phyloP scores from a whole-genome alignment of 2,329 filamentous ascomycete species.

The Stagonosporopsis chrysanthemi region DNA sequence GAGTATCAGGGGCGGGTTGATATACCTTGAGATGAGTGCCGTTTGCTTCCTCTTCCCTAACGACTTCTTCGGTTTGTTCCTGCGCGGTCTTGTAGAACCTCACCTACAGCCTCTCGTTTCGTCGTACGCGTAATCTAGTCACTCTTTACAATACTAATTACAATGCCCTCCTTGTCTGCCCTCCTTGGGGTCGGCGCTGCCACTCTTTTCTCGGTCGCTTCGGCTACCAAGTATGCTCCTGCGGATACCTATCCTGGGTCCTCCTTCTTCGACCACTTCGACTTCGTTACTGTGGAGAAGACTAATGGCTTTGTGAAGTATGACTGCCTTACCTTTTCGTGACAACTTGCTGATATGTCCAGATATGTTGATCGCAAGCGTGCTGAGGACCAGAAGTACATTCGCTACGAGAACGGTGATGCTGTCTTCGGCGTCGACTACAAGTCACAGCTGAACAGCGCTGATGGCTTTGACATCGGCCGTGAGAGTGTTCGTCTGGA shows the following conservation, averaged over 20 bases:
- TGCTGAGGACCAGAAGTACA: conserved; percentile 12
- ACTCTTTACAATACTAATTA: conserved; percentile 33
- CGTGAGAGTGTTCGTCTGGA: conserved; percentile 43
- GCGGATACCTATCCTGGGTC: conserved; percentile 26
- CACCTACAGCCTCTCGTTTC: conserved; percentile 36
- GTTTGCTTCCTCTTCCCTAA: conserved; percentile 20
- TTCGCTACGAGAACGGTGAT: conserved; percentile 19
- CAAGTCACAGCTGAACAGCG: conserved; percentile 31
- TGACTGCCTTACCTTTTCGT: conserved; percentile 6
- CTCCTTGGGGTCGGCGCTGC: conserved; percentile 33
- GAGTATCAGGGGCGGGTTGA: conserved; percentile 10
- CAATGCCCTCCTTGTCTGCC: conserved; percentile 40
- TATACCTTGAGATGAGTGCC: conserved; percentile 19
- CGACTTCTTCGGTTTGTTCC: conserved; percentile 36
- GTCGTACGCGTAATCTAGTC: conserved; percentile 22
- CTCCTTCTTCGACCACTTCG: conserved; percentile 38
- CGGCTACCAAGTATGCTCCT: conserved; percentile 30
- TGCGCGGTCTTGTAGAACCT: conserved; percentile 29
- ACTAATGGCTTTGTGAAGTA: conserved; percentile 41
- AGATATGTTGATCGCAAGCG: conserved; percentile 14
- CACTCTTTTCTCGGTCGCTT: conserved; percentile 32
- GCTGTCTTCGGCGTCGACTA: conserved; percentile 55
- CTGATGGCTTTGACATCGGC: conserved; percentile 26
- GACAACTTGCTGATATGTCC: background rate
- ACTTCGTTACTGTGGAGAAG: conserved; percentile 35